phyloP scores from a whole-genome alignment of 352 stramenopile genomes.

The Blastocystis sp. region DNA sequence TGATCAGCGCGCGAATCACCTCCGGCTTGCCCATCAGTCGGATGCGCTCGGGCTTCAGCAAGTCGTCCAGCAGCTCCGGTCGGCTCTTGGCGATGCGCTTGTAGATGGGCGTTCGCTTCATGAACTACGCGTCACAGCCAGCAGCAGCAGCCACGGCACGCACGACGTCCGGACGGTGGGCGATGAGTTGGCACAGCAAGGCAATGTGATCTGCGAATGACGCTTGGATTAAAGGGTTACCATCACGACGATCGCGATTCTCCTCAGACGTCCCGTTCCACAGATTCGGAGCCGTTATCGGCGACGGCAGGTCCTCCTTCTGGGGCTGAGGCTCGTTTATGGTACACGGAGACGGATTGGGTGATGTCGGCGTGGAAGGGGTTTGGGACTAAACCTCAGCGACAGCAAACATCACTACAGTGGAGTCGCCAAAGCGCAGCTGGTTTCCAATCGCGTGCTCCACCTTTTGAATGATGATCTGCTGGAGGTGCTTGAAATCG shows the following conservation, averaged over 20 bases:
- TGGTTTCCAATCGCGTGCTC: constrained; percentile 24
- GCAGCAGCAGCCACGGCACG: background rate
- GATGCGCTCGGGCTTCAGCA: constrained; percentile 43
- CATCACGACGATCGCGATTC: constrained; percentile 38
- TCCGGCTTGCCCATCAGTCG: constrained; percentile 40
- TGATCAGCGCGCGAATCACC: constrained; percentile 47
- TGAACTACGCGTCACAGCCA: constrained; percentile 30
- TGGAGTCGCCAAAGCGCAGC: background rate
- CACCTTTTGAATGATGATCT: constrained; percentile 44
- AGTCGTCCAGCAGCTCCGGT: constrained; percentile 41
- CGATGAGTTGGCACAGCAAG: constrained; percentile 54
- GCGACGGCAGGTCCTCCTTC: background rate
- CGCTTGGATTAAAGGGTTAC: background rate
- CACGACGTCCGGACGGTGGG: constrained; percentile 50
- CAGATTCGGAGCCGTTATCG: background rate
- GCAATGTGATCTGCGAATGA: constrained; percentile 44
- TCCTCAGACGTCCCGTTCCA: background rate
- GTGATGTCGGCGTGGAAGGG: too few species aligned
- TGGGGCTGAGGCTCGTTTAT: background rate
- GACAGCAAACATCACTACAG: background rate
- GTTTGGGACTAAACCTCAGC: background rate
- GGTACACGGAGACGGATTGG: too few species aligned
- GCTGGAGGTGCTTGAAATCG: constrained; percentile 19
- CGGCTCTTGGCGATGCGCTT: constrained; percentile 25
- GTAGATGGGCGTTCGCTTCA: constrained; percentile 39